Percentiles rank a stretch among this genome's conserved stretches.
phyloP scores from a whole-genome alignment of 179 eudicot genomes.

The Patellifolia procumbens region DNA sequence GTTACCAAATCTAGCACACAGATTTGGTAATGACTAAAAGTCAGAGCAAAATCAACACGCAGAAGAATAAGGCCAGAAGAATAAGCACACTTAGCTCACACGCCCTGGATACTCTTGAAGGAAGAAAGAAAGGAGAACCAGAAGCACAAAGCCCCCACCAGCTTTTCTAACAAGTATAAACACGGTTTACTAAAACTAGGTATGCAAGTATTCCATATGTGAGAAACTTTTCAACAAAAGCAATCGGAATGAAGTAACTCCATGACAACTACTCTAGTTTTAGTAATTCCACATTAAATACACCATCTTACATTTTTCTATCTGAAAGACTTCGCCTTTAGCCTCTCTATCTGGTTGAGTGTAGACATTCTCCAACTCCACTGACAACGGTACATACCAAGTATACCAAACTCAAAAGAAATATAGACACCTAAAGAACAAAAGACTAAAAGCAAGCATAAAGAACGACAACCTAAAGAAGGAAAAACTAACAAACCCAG shows the following conservation, averaged over 20 bases:
- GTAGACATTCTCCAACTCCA: not conserved
- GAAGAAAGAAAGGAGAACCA: too few species aligned
- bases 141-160: not conserved
- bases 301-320: not conserved
- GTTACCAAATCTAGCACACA: too few species aligned
- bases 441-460: not conserved
- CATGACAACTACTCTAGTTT: not conserved
- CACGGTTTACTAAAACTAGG: too few species aligned
- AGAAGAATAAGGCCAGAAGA: not conserved
- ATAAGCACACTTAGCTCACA: not conserved
- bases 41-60: too few species aligned
- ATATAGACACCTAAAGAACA: not conserved
- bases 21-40: too few species aligned
- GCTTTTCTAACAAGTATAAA: not conserved
- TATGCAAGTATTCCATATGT: too few species aligned
- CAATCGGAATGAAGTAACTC: too few species aligned
- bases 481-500: not conserved
- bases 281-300: not conserved
- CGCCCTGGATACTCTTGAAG: too few species aligned
- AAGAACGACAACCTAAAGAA: too few species aligned
- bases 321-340: not conserved
- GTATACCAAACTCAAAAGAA: not conserved
- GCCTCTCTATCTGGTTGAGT: not conserved
- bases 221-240: too few species aligned
- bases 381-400: constrained; percentile 1